Conservation (phyloP, 306 rosid species). For the Canavalia ensiformis region DNA sequence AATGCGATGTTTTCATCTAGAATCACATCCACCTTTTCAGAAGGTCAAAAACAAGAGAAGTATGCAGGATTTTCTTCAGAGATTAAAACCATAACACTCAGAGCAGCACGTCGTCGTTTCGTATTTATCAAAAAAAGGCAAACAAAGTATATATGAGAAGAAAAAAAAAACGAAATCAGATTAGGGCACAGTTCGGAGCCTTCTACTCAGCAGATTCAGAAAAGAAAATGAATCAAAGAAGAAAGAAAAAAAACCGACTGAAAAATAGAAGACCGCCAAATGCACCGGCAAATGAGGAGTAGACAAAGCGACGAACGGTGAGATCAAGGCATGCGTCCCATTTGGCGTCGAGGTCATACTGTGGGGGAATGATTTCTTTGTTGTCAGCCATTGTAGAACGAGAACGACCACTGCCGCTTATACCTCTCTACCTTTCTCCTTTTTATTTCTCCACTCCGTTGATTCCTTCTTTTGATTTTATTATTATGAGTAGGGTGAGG, state of each 20-base stretch:
- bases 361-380: constrained; percentile 28
- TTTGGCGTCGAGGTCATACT: constrained; percentile 52
- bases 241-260: constrained; percentile 42
- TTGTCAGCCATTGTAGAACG: constrained; percentile 36
- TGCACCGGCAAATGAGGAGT: constrained; percentile 54
- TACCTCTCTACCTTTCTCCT: no score
- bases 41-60: neutral
- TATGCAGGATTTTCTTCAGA: neutral
- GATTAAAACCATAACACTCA: neutral
- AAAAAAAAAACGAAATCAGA: neutral
- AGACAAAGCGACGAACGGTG: constrained; percentile 54
- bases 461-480: no score
- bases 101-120: neutral
- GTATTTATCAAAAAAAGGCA: neutral
- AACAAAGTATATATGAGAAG: neutral
- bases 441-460: no score
- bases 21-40: neutral
- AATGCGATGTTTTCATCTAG: neutral
- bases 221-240: neutral
- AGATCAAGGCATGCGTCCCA: constrained; percentile 60
- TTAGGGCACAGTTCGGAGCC: no score
- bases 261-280: constrained; percentile 52
- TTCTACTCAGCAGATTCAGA: neutral
- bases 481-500: no score
- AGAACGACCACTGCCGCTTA: no score